phyloP scores from a whole-genome alignment of 2,329 filamentous ascomycete species.

The Sporothrix protearum region DNA sequence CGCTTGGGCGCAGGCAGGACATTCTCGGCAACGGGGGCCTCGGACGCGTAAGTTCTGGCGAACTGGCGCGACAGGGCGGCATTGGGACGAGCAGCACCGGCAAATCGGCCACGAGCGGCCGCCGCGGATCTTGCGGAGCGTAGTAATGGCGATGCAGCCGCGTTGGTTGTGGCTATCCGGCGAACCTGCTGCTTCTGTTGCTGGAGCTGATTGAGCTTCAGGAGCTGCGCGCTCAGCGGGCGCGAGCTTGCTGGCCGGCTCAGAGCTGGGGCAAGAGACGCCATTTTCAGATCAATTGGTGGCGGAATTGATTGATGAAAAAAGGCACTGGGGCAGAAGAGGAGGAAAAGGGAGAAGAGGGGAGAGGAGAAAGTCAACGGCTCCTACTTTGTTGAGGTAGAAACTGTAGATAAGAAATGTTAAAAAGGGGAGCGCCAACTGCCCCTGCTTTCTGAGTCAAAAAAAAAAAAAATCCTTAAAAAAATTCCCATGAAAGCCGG shows the following conservation, averaged over 20 bases:
- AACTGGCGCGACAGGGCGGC: slow-evolving; percentile 30
- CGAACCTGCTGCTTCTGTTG: slow-evolving; percentile 26
- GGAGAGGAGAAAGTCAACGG: background rate
- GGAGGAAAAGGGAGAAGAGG: background rate
- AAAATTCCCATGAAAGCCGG: slow-evolving; percentile 3
- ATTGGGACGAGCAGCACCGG: background rate
- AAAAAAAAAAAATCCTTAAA: slow-evolving; percentile 2
- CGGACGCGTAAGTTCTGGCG: slow-evolving; percentile 32
- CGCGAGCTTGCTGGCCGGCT: slow-evolving; percentile 34
- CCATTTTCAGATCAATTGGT: slow-evolving; percentile 34
- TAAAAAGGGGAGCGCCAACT: slow-evolving; percentile 15
- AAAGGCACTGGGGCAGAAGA: slow-evolving; percentile 21
- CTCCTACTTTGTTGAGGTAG: background rate
- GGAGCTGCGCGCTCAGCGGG: slow-evolving; percentile 29
- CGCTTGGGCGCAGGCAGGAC: slow-evolving; percentile 37
- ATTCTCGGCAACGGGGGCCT: slow-evolving; percentile 32
- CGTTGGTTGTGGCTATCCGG: slow-evolving; percentile 31
- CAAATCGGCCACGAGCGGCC: slow-evolving; percentile 22
- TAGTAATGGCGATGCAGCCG: slow-evolving; percentile 26
- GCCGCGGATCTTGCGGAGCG: slow-evolving; percentile 29
- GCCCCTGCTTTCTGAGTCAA: slow-evolving; percentile 1
- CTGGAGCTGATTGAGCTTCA: slow-evolving; percentile 27
- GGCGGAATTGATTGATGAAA: background rate
- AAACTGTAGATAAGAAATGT: slow-evolving; percentile 19
- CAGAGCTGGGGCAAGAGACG: slow-evolving; percentile 36